phyloP scores from a whole-genome alignment of 192 early-diverging fungal genomes.

The Backusella macrospora region DNA sequence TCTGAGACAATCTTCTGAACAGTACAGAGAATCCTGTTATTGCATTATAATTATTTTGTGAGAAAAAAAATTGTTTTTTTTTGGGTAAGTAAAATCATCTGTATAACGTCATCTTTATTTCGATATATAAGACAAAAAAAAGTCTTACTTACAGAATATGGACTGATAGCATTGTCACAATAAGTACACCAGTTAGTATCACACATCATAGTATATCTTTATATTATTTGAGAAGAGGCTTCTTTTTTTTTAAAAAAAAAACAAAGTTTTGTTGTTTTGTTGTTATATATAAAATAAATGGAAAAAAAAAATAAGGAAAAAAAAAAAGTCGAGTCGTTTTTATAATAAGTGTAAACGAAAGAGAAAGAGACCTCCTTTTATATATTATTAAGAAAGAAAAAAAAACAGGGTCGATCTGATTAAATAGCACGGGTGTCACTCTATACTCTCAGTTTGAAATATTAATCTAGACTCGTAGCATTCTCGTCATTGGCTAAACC shows the following conservation, averaged over 20 bases:
- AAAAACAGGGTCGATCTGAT: constrained; percentile 1
- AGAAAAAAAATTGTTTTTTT: neutral
- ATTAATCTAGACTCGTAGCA: neutral
- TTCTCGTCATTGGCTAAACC: neutral
- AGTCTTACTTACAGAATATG: constrained; percentile 20
- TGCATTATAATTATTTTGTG: neutral
- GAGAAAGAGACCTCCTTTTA: constrained; percentile 14
- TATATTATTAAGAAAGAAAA: neutral
- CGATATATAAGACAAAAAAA: neutral
- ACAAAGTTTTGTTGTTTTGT: neutral
- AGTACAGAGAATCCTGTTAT: neutral
- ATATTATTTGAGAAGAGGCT: too few relatives aligned
- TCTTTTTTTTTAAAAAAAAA: neutral
- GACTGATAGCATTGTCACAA: constrained; percentile 22
- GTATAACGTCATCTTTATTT: neutral
- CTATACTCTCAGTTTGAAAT: neutral
- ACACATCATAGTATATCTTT: constrained; percentile 2
- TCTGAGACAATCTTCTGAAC: neutral
- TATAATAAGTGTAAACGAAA: neutral
- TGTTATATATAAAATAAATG: neutral
- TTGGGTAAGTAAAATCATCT: neutral
- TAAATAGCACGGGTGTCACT: neutral
- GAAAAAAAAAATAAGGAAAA: neutral
- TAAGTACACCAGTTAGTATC: constrained; percentile 32
- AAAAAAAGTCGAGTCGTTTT: neutral